Percentiles rank a stretch among this genome's conserved stretches.
Evolutionary conservation across 177 flowering plant species (phyloP).

Genomic region (Vitis hybrid): DNA sequence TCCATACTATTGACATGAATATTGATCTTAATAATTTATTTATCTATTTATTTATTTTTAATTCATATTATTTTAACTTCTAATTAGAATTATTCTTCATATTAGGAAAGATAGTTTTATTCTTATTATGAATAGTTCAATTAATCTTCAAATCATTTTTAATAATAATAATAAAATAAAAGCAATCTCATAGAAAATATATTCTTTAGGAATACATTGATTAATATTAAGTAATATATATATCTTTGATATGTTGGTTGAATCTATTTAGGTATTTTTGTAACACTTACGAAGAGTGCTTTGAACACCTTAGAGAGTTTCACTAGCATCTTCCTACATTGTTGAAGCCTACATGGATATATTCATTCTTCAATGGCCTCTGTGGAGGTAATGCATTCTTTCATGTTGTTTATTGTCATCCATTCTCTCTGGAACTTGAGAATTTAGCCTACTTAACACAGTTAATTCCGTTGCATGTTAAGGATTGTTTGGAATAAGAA

Average conservation of each 20-base stretch:
- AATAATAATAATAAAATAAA: too few relatives aligned
- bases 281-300: slow-evolving; percentile 97
- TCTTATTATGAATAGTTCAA: too few relatives aligned
- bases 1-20: too few relatives aligned
- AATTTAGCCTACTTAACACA: slow-evolving; percentile 80
- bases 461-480: slow-evolving; percentile 90
- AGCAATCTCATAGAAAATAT: too few relatives aligned
- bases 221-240: too few relatives aligned
- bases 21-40: too few relatives aligned
- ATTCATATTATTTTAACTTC: too few relatives aligned
- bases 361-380: slow-evolving; percentile 94
- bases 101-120: too few relatives aligned
- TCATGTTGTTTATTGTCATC: slow-evolving; percentile 91
- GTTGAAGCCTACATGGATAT: slow-evolving; percentile 86
- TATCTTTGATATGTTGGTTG: background rate
- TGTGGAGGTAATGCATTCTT: slow-evolving; percentile 97
- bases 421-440: slow-evolving; percentile 85
- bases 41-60: too few relatives aligned
- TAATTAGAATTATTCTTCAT: too few relatives aligned
- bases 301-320: slow-evolving; percentile 92
- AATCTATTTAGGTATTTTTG: slow-evolving; percentile 72
- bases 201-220: too few relatives aligned
- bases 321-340: slow-evolving; percentile 81
- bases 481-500: slow-evolving; percentile 79
- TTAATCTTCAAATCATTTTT: too few relatives aligned